Base-by-base conservation (phyloP, 306 rosid species). In the Sphenostylis stenocarpa region DNA sequence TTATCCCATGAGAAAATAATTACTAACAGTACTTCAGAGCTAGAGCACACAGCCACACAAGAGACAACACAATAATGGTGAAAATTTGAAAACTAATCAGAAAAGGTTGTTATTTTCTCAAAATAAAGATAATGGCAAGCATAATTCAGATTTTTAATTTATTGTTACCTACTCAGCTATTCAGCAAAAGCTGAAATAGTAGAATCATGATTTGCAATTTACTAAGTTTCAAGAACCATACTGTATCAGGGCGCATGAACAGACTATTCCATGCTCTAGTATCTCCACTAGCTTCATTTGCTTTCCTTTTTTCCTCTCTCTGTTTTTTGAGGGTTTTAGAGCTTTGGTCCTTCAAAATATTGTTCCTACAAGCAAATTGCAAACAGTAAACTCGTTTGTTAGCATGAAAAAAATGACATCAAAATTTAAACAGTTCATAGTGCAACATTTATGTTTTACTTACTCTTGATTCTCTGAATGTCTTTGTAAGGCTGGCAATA, bases 221-320 rank as follows among this genome's bases (percentile, higher is more conserved):
- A 53, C 63, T 23, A 23, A 31, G 65, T 19, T 36, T 65, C 75
- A 80, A 72, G 67, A 48, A 63, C 57, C 93, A 81, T 92, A 95
- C 98, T 9, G 97, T 87, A 72, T 95, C 98, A 76, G 97, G 64
- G 53, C 92, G 93, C 95, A 95, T 90, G 87, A 84, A 95, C 77
- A 95, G 87, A 84, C 91, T 89, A 81, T 95, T 95, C 98, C 97
- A 95, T 72, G 96, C 97, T 89, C 85, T 87, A 67, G 96, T 89
- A 78, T 95, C 89, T 55, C 98, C 98, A 55, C 96, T 82, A 52
- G 96, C 97, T 87, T 95, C 97, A 47, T 91, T 77, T 70, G 89
- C 86, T 81, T 95, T 92, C 80, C 86, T 82, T 83, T 95, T 85
- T 64, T 95, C 97, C 83, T 75, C 93, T 79, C 96, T 90, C 83